Percentiles rank a stretch among this genome's conserved stretches.
Conservation (phyloP, 164 flowering plant genomes). For the Dillenia suffruticosa region DNA sequence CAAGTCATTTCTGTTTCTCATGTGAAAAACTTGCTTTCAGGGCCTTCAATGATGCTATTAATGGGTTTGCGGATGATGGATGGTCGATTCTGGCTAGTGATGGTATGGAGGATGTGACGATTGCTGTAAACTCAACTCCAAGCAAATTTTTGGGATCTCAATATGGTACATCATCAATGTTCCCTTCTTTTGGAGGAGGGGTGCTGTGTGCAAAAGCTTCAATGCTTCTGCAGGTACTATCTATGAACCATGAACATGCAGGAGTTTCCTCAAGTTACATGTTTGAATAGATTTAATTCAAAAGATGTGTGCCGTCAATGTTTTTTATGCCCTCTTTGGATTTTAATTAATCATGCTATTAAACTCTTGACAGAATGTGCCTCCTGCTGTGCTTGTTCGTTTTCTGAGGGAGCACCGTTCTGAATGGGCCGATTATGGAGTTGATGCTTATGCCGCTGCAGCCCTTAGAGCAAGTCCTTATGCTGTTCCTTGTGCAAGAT, state of each 20-base stretch:
- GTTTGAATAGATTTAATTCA: too few relatives aligned
- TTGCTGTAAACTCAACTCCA: conserved; percentile 60
- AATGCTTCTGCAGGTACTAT: conserved; percentile 68
- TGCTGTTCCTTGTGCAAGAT: conserved; percentile 56
- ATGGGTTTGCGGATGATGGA: conserved; percentile 85
- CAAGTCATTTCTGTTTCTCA: neutral
- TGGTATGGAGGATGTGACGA: conserved; percentile 79
- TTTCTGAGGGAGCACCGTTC: conserved; percentile 85
- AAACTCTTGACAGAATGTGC: conserved; percentile 51
- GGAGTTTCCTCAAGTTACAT: too few relatives aligned
- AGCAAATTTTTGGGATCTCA: conserved; percentile 50
- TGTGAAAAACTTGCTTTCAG: conserved; percentile 19
- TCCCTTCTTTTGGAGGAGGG: conserved; percentile 57
- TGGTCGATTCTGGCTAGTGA: conserved; percentile 71
- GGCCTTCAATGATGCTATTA: conserved; percentile 85
- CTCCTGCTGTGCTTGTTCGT: conserved; percentile 76
- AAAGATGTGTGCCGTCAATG: too few relatives aligned
- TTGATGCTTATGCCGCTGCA: conserved; percentile 77
- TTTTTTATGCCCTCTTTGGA: too few relatives aligned
- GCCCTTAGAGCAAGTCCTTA: conserved; percentile 53
- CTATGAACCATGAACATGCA: too few relatives aligned
- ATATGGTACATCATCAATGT: conserved; percentile 28
- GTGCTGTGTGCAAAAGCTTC: conserved; percentile 86
- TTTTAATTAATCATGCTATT: too few relatives aligned
- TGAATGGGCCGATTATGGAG: conserved; percentile 80